Evolutionary conservation across 805 yeast genomes (phyloP).

Genomic region (Teunomyces aglyptinius): DNA sequence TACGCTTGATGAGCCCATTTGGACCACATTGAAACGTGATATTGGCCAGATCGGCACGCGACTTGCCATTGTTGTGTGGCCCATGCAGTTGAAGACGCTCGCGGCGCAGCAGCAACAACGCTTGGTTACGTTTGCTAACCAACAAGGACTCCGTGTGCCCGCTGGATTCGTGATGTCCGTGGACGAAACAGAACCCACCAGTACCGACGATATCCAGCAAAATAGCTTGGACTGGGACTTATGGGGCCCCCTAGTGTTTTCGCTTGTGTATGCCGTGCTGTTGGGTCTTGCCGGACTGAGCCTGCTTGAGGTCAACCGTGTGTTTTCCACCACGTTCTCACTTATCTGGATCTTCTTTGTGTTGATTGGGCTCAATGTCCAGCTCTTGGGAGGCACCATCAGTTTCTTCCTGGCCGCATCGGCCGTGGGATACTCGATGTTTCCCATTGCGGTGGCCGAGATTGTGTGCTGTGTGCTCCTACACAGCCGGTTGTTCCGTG

Average conservation of each 20-base stretch:
- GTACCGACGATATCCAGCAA: slow-evolving; percentile 7
- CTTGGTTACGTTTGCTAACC: slow-evolving; percentile 33
- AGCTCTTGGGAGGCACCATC: slow-evolving; percentile 58
- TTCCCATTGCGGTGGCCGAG: slow-evolving; percentile 60
- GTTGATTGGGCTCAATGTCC: slow-evolving; percentile 62
- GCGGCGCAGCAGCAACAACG: slow-evolving; percentile 35
- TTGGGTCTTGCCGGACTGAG: slow-evolving; percentile 34
- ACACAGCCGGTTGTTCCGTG: slow-evolving; percentile 48
- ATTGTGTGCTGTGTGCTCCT: slow-evolving; percentile 46
- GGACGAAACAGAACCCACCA: slow-evolving; percentile 13
- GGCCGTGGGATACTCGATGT: slow-evolving; percentile 67
- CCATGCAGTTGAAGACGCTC: slow-evolving; percentile 35
- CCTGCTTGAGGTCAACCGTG: slow-evolving; percentile 42
- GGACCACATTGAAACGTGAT: slow-evolving; percentile 48
- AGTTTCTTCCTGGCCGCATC: slow-evolving; percentile 68
- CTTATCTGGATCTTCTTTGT: slow-evolving; percentile 63
- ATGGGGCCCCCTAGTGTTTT: slow-evolving; percentile 72
- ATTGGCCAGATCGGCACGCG: slow-evolving; percentile 34
- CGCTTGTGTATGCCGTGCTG: slow-evolving; percentile 52
- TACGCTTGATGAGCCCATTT: slow-evolving; percentile 69
- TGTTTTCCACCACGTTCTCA: slow-evolving; percentile 63
- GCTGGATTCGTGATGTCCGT: slow-evolving; percentile 32
- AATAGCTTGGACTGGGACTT: slow-evolving; percentile 54
- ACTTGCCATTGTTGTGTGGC: slow-evolving; percentile 43
- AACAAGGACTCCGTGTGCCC: slow-evolving; percentile 37